Evolutionary conservation across 2,329 filamentous ascomycete species (phyloP).

Genomic region (Sarocladium strictum): DNA sequence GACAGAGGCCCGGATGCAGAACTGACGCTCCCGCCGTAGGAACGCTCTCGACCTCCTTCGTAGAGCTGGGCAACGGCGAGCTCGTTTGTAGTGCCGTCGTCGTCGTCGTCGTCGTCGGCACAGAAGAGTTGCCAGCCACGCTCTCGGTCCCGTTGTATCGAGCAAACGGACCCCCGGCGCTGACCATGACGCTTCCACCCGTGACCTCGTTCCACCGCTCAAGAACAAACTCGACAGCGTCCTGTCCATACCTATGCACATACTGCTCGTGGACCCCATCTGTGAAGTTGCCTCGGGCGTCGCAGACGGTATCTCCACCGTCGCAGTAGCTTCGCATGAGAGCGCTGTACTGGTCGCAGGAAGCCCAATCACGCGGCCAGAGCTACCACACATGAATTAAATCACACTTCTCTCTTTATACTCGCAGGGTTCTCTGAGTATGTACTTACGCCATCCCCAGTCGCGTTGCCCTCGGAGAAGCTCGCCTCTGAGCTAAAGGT

Average conservation of each 20-base stretch:
- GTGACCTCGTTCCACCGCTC: constrained; percentile 21
- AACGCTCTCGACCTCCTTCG: neutral
- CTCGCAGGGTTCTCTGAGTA: too few relatives aligned
- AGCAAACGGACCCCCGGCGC: neutral
- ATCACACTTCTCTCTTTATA: too few relatives aligned
- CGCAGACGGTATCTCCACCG: constrained; percentile 35
- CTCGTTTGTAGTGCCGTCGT: neutral
- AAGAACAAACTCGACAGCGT: constrained; percentile 30
- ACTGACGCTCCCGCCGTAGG: neutral
- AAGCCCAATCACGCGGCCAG: constrained; percentile 24
- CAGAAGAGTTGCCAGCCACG: neutral
- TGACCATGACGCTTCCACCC: neutral
- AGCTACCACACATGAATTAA: too few relatives aligned
- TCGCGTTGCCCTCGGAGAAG: constrained; percentile 31
- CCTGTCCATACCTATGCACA: constrained; percentile 26
- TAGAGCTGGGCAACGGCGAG: neutral
- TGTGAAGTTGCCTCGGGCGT: constrained; percentile 20
- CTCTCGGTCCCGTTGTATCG: neutral
- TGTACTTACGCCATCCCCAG: constrained; percentile 30
- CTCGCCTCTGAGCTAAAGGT: constrained; percentile 28
- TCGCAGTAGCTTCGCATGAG: constrained; percentile 35
- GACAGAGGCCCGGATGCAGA: neutral
- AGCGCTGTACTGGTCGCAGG: constrained; percentile 25
- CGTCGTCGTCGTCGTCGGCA: neutral
- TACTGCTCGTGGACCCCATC: constrained; percentile 28